phyloP scores from a whole-genome alignment of 805 yeast species.

The Pichia occidentalis region DNA sequence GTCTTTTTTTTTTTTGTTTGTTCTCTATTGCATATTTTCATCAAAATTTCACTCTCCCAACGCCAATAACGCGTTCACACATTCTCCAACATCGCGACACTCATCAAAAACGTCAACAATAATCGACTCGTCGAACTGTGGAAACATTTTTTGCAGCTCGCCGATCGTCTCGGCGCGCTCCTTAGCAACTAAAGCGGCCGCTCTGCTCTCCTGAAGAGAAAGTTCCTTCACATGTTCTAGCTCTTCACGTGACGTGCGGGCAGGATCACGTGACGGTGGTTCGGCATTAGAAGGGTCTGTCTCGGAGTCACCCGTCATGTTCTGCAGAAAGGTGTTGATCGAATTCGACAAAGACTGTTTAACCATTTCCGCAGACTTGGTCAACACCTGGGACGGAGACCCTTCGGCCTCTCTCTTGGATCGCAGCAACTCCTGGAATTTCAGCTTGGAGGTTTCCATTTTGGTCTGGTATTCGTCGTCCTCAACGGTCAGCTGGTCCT shows the following conservation, averaged over 20 bases:
- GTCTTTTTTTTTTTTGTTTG: too few relatives aligned
- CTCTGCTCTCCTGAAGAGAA: too few relatives aligned
- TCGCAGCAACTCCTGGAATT: slow-evolving; percentile 19
- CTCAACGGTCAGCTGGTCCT: slow-evolving; percentile 51
- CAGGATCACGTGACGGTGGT: too few relatives aligned
- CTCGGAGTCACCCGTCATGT: slow-evolving; percentile 8
- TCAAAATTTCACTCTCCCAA: slow-evolving; percentile 16
- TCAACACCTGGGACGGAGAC: slow-evolving; percentile 31
- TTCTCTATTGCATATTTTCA: too few relatives aligned
- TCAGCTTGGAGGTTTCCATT: slow-evolving; percentile 37
- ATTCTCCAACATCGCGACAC: slow-evolving; percentile 55
- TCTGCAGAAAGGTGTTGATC: slow-evolving; percentile 20
- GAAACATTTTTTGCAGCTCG: slow-evolving; percentile 64
- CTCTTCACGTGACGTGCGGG: too few relatives aligned
- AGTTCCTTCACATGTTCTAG: too few relatives aligned
- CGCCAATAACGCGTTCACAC: slow-evolving; percentile 57
- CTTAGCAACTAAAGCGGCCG: too few relatives aligned
- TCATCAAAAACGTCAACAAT: slow-evolving; percentile 56
- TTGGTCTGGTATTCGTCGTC: slow-evolving; percentile 54
- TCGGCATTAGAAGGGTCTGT: too few relatives aligned
- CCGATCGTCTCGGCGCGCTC: slow-evolving; percentile 42
- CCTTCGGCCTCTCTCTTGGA: slow-evolving; percentile 23
- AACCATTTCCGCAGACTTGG: slow-evolving; percentile 32
- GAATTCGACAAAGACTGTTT: slow-evolving; percentile 30
- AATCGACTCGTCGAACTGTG: slow-evolving; percentile 59